Evolutionary conservation across 495 filamentous ascomycete genomes (phyloP).

Genomic region (Penicillium salamii): DNA sequence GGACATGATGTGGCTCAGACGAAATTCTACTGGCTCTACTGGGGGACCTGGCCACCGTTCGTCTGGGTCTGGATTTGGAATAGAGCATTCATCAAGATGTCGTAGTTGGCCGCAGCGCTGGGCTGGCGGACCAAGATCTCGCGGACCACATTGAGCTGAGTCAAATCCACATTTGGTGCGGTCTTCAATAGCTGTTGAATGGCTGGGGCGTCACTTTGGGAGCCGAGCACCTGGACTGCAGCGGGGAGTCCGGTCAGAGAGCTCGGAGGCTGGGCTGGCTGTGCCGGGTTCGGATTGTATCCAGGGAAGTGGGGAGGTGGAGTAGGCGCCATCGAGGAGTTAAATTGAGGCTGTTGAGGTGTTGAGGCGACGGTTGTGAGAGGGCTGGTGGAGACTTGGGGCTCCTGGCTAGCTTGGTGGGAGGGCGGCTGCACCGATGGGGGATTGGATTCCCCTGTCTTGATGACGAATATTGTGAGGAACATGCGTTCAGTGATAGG

Average conservation of each 20-base stretch:
- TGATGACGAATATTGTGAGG: constrained; percentile 73
- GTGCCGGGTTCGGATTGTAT: constrained; percentile 21
- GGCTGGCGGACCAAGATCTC: constrained; percentile 56
- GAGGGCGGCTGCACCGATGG: constrained; percentile 46
- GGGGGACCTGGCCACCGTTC: constrained; percentile 29
- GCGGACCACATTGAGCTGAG: constrained; percentile 63
- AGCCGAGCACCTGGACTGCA: constrained; percentile 54
- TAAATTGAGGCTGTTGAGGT: constrained; percentile 35
- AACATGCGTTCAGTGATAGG: constrained; percentile 66
- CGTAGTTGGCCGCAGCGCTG: constrained; percentile 36
- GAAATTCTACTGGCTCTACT: constrained; percentile 20
- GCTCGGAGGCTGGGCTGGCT: constrained; percentile 17
- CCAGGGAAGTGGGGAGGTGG: constrained; percentile 21
- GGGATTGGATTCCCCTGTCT: constrained; percentile 45
- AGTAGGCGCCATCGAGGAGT: constrained; percentile 26
- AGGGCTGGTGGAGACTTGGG: constrained; percentile 39
- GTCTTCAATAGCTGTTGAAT: constrained; percentile 66
- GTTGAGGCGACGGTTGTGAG: constrained; percentile 39
- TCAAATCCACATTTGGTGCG: constrained; percentile 56
- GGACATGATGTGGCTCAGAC: constrained; percentile 7
- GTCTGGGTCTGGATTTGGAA: constrained; percentile 36
- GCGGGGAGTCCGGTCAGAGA: constrained; percentile 24
- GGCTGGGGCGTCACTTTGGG: constrained; percentile 56
- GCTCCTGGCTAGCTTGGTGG: constrained; percentile 39
- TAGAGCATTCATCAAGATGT: constrained; percentile 36